Conservation (phyloP, 192 early-diverging fungal species). For the Coemansia reversa region DNA sequence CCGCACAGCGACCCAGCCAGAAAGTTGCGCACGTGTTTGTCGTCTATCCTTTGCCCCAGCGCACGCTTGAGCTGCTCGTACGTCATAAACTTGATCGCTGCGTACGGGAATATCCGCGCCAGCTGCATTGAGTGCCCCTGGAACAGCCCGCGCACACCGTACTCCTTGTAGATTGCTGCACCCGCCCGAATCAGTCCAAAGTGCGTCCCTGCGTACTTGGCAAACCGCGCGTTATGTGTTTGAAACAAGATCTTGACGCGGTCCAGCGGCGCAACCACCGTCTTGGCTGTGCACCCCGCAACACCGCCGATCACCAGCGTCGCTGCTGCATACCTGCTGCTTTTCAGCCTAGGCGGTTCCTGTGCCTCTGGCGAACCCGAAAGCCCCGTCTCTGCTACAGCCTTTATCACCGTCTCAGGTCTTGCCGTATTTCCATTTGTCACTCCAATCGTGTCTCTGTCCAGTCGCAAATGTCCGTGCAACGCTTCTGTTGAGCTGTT, state of each 20-base stretch:
- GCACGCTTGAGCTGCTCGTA: constrained; percentile 84
- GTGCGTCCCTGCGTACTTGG: constrained; percentile 56
- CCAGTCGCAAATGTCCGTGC: too few relatives aligned
- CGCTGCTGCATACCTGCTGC: constrained; percentile 21
- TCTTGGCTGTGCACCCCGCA: constrained; percentile 65
- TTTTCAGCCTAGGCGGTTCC: too few relatives aligned
- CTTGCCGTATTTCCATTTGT: too few relatives aligned
- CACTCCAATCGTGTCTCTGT: too few relatives aligned
- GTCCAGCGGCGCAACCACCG: constrained; percentile 77
- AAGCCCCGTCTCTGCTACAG: too few relatives aligned
- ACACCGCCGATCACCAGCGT: constrained; percentile 46
- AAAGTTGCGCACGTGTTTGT: constrained; percentile 71
- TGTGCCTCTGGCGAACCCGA: too few relatives aligned
- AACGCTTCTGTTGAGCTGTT: too few relatives aligned
- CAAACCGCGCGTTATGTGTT: constrained; percentile 69
- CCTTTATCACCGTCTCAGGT: too few relatives aligned
- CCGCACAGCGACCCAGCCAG: constrained; percentile 84
- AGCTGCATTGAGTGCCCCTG: constrained; percentile 95
- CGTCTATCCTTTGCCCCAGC: constrained; percentile 63
- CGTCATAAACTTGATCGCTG: constrained; percentile 94
- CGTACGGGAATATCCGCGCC: constrained; percentile 94
- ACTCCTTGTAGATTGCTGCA: constrained; percentile 65
- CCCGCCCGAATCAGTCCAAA: constrained; percentile 81
- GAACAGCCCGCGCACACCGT: constrained; percentile 80
- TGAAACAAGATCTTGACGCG: constrained; percentile 87